Percentiles rank a stretch among this genome's conserved stretches.
These are phyloP conservation scores for Nigrospora osmanthi DNA, from an alignment of 2,329 filamentous ascomycete genomes.

Conservation along the genomic window DNA sequence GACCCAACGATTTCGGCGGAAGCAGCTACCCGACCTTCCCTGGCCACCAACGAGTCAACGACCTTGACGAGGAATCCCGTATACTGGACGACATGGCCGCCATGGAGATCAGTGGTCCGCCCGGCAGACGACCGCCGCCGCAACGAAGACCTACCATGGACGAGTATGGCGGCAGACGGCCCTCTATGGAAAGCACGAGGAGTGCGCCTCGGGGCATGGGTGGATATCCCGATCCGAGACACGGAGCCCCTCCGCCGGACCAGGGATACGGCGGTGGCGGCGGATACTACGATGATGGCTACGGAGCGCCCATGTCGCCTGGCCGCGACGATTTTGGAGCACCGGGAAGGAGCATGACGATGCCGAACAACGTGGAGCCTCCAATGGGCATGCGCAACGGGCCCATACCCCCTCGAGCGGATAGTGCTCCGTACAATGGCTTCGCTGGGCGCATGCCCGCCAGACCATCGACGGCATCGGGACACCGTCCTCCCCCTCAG, in stretches of 20 bases:
- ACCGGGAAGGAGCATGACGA: constrained; percentile 52
- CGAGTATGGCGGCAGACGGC: constrained; percentile 18
- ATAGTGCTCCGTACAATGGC: constrained; percentile 38
- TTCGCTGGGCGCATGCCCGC: constrained; percentile 37
- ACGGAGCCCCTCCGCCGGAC: constrained; percentile 18
- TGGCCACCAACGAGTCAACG: constrained; percentile 28
- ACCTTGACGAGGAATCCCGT: constrained; percentile 30
- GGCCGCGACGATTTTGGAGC: constrained; percentile 37
- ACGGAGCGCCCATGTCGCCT: constrained; percentile 25
- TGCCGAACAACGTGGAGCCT: constrained; percentile 41
- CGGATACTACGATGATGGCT: constrained; percentile 21
- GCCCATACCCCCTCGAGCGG: constrained; percentile 26
- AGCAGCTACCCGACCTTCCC: constrained; percentile 34
- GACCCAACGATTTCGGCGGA: constrained; percentile 23
- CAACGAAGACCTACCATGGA: constrained; percentile 25
- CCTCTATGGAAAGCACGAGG: constrained; percentile 24
- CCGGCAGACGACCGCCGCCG: constrained; percentile 21
- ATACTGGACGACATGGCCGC: constrained; percentile 33
- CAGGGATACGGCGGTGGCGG: constrained; percentile 28
- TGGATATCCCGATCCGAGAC: constrained; percentile 27
- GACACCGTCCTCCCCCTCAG: constrained; percentile 44
- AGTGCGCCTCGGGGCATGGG: constrained; percentile 23
- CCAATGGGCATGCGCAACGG: constrained; percentile 28
- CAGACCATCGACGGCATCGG: constrained; percentile 47
- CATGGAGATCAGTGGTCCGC: constrained; percentile 28